Evolutionary conservation across 352 stramenopile genomes (phyloP).

Genomic region (Phytophthora tubulina): DNA sequence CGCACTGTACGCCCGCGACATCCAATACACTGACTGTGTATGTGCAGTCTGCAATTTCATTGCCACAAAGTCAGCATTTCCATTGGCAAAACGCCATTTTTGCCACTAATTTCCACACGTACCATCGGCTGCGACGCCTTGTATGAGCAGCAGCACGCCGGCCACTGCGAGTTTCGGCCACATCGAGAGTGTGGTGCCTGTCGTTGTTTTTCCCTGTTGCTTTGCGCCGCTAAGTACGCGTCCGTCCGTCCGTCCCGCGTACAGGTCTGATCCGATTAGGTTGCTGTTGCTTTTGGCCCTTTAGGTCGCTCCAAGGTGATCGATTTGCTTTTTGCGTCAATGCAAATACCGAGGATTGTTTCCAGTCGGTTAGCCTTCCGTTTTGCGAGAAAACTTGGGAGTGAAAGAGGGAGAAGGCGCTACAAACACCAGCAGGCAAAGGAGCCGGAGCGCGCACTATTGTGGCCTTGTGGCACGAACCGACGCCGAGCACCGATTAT

Average conservation of each 20-base stretch:
- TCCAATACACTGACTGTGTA: slow-evolving; percentile 79
- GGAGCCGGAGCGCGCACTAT: slow-evolving; percentile 24
- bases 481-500: slow-evolving; percentile 11
- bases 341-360: slow-evolving; percentile 49
- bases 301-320: slow-evolving; percentile 8
- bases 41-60: slow-evolving; percentile 50
- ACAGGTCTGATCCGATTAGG: slow-evolving; percentile 18
- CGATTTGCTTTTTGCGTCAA: neutral
- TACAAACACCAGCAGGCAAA: slow-evolving; percentile 34
- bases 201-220: slow-evolving; percentile 9
- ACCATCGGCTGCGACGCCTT: slow-evolving; percentile 10
- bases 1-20: slow-evolving; percentile 60
- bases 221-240: slow-evolving; percentile 12
- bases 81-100: neutral
- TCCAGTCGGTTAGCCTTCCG: slow-evolving; percentile 46
- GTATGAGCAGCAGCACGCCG: slow-evolving; percentile 26
- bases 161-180: slow-evolving; percentile 36
- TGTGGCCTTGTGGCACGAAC: slow-evolving; percentile 24
- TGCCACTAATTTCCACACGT: slow-evolving; percentile 6
- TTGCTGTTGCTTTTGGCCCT: slow-evolving; percentile 1
- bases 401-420: slow-evolving; percentile 38
- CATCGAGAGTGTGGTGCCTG: slow-evolving; percentile 31
- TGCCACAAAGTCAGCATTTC: slow-evolving; percentile 11
- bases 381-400: slow-evolving; percentile 47
- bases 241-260: slow-evolving; percentile 7